phyloP scores from a whole-genome alignment of 139 green algal species.

The Chlamydomonas sp. region DNA sequence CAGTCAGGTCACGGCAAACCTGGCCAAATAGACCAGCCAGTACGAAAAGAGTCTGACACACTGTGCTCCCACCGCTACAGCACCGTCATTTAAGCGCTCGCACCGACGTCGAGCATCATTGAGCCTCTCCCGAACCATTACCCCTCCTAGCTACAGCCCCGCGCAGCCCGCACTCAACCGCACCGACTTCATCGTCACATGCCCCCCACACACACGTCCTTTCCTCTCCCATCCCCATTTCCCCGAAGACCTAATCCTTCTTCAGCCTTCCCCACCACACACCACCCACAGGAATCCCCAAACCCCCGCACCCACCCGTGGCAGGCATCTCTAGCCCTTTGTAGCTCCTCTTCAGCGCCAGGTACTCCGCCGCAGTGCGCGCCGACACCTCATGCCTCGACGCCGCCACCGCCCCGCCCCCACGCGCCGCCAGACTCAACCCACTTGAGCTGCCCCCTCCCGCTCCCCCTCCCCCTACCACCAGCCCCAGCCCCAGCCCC shows the following conservation, averaged over 20 bases:
- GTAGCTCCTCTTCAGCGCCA: slow-evolving; percentile 72
- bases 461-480: neutral
- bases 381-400: slow-evolving; percentile 37
- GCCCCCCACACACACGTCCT: no score
- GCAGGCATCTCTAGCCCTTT: slow-evolving; percentile 79
- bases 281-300: slow-evolving; percentile 26
- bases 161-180: neutral
- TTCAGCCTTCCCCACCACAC: slow-evolving; percentile 55
- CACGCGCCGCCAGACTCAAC: neutral
- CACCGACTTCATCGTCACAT: neutral
- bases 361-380: slow-evolving; percentile 73
- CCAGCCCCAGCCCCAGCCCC: neutral
- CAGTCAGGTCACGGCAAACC: neutral
- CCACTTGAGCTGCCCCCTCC: neutral
- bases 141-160: neutral
- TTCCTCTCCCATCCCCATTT: neutral
- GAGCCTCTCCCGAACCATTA: neutral
- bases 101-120: neutral
- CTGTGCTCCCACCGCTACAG: neutral
- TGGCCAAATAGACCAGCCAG: no score
- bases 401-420: slow-evolving; percentile 1
- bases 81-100: neutral
- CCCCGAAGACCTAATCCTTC: neutral
- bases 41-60: neutral
- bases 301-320: slow-evolving; percentile 49